Evolutionary conservation across 179 eudicot species (phyloP).

Genomic region (Sideroxylon spinosum): DNA sequence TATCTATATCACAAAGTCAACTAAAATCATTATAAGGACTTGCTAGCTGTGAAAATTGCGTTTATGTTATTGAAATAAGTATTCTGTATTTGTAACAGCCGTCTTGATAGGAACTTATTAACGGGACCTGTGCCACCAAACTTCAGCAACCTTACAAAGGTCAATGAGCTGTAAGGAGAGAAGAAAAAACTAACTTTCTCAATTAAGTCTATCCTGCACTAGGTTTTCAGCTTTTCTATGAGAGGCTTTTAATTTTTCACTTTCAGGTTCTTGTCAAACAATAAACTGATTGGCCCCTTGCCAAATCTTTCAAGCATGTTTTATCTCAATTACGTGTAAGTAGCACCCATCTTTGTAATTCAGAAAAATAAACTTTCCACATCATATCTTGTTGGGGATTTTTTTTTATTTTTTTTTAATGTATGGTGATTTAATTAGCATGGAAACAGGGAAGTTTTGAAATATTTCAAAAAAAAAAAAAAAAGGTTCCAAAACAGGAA

Average conservation of each 20-base stretch:
- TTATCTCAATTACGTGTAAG: constrained; percentile 60
- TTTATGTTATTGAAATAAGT: constrained; percentile 1
- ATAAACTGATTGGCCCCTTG: constrained; percentile 54
- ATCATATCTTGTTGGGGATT: too few species aligned
- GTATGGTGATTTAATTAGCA: too few species aligned
- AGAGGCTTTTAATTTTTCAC: constrained; percentile 4
- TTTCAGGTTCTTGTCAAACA: constrained; percentile 62
- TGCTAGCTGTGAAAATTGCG: constrained; percentile 7
- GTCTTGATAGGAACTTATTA: constrained; percentile 64
- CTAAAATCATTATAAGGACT: neutral
- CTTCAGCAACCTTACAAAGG: constrained; percentile 47
- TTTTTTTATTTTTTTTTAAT: too few species aligned
- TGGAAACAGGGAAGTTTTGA: too few species aligned
- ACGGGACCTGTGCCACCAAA: constrained; percentile 49
- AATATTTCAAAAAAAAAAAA: too few species aligned
- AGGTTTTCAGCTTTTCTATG: neutral
- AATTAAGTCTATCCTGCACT: neutral
- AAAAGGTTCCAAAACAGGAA: too few species aligned
- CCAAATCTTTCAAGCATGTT: constrained; percentile 69
- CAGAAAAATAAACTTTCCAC: neutral
- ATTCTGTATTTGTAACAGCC: constrained; percentile 37
- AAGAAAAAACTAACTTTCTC: neutral
- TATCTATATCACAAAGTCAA: constrained; percentile 18
- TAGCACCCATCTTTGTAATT: neutral
- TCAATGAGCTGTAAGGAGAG: constrained; percentile 55